Evolutionary conservation across 129 eudicot species (phyloP), one percentile per base, ranked within the genome.

Genomic region (Artemisia argyi): DNA sequence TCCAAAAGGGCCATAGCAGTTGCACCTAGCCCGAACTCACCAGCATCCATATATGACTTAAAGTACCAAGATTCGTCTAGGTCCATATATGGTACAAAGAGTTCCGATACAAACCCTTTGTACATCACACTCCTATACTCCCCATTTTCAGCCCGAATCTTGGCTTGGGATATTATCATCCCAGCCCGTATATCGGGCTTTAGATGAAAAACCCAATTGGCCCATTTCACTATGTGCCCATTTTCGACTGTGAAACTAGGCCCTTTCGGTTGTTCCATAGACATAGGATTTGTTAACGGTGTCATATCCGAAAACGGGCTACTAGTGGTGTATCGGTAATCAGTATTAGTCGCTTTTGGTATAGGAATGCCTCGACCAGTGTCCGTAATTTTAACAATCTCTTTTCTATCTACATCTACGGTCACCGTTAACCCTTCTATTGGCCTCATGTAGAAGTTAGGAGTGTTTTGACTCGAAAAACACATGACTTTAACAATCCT

Each of bases 381-480:
- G 44, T 86, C 96, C 0, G 66, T 62, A 15, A 89, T 20, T 73
- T 89, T 80, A 13, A 86, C 56, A 13, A 86, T 64, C 55, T 83
- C 73, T 28, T 46, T 66, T 0, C 74, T 73, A 49, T 86, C 90
- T 0, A 89, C 15, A 51, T 89, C 96, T 0, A 87, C 84, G 2
- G 78, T 63, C n/a, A 84, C 44, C 0, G 79, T 78, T 61, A 89
- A 76, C 61, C 96, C 96, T 70, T 86, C 90, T 15, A 89, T 86
- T 15, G 92, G 96, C 71, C 96, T 84, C 96, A 89, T 89, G 80
- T 84, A 89, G 76, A 65, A 88, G 50, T 91, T 91, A 20, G 90
- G 72, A 3, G 91, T 88, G 70, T 71, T 82, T 64, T 91, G 57
- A 3, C 17, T 76, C 7, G 85, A 85, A 68, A 77, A 91, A 44